Evolutionary conservation across 371 early-diverging fungal genomes (phyloP), one percentile per base, ranked within the genome.

Genomic region (Mucor mucedo): DNA sequence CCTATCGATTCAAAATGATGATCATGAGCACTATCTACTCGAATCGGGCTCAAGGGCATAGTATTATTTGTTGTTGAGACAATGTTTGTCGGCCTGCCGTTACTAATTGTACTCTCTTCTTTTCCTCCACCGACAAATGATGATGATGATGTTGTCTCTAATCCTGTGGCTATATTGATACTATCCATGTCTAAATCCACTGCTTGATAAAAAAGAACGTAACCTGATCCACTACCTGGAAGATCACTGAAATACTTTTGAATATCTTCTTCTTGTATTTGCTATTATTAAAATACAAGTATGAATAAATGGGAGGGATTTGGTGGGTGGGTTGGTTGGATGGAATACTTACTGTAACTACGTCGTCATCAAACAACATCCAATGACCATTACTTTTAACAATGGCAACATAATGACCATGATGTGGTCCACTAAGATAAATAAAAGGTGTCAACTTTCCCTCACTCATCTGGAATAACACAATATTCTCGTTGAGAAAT

Each of bases 301-400:
- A 35, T 41, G 8, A 10, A 13, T 16, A 0, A 44, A 38, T 27
- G 39, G 47, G 4, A 13, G 33, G 10, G 0, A 39, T 5, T 7
- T 48, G 10, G 5, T 21, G 0, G 21, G 21, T 21, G 21, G 21
- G 21, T 21, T 21, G 21, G 21, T 21, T 21, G 21, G 21, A 0
- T 21, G 21, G 21, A 1, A 21, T 21, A 62, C 78, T 68, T 85
- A 92, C 84, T 69, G 92, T 90, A 5, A 96, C 95, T 21, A 84
- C 84, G 55, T 97, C 97, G 74, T 98, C 98, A 75, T 98, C 98
- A 75, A 96, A 97, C 35, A 95, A 75, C 62, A 95, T 73, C 98
- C 98, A 98, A 56, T 89, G 89, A 29, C 87, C 91, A 52, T 85
- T 82, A 61, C 93, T 91, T 72, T 93, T 93, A 50, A 95, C 90